These are phyloP conservation scores for Cystobasidium sp. DNA, from an alignment of 1,284 basidiomycete genomes.

Conservation along the genomic window DNA sequence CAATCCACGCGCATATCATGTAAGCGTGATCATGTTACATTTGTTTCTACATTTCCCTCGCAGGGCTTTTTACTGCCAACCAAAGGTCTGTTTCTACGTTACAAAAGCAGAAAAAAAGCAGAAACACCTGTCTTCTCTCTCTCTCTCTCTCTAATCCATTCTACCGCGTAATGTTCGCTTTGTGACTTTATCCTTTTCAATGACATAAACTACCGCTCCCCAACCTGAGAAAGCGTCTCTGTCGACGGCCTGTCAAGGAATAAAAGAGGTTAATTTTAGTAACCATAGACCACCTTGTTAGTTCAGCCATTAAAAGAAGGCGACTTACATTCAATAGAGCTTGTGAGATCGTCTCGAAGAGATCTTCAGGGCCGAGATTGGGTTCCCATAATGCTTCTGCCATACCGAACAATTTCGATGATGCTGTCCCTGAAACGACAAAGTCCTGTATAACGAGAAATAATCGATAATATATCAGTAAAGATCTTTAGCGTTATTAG, in stretches of 20 bases:
- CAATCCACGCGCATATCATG: too few relatives aligned
- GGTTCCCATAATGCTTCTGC: slow-evolving; percentile 99
- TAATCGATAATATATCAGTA: not conserved
- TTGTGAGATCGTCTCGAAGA: slow-evolving; percentile 98
- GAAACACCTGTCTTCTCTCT: too few relatives aligned
- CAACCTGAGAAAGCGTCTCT: slow-evolving; percentile 96
- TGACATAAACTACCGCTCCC: slow-evolving; percentile 93
- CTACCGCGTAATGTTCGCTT: slow-evolving; percentile 74
- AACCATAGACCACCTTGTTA: not conserved
- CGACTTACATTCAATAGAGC: slow-evolving; percentile 77
- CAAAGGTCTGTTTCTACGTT: not conserved
- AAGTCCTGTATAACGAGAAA: slow-evolving; percentile 69
- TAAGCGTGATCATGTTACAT: too few relatives aligned
- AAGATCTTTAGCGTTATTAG: slow-evolving; percentile 47
- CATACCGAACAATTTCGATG: slow-evolving; percentile 91
- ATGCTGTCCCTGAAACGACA: slow-evolving; percentile 92
- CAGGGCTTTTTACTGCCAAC: too few relatives aligned
- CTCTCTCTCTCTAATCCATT: slow-evolving; percentile 72
- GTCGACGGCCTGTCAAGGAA: slow-evolving; percentile 81
- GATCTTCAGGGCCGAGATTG: slow-evolving; percentile 90
- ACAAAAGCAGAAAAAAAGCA: not conserved
- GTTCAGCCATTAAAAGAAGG: not conserved
- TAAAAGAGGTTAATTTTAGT: too few relatives aligned
- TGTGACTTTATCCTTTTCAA: slow-evolving; percentile 69
- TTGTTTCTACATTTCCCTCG: too few relatives aligned